These are phyloP conservation scores for Cladobotryum protrusum DNA, from an alignment of 2,329 filamentous ascomycete genomes.

Conservation along the genomic window DNA sequence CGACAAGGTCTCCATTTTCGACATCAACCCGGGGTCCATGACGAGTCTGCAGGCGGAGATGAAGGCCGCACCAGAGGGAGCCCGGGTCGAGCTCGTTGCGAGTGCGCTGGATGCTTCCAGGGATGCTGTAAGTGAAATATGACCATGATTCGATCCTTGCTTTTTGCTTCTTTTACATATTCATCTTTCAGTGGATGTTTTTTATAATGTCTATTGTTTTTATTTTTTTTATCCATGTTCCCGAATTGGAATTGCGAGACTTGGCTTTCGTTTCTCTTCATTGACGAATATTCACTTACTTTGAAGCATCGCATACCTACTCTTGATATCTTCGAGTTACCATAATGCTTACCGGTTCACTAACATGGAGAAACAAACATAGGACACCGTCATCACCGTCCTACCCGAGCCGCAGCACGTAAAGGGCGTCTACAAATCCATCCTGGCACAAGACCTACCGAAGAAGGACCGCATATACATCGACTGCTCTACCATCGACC, in stretches of 20 bases:
- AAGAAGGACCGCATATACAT: conserved; percentile 72
- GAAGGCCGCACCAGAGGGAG: conserved; percentile 38
- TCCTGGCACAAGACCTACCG: conserved; percentile 53
- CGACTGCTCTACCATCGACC: conserved; percentile 95
- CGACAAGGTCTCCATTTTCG: conserved; percentile 49
- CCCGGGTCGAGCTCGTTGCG: conserved; percentile 37
- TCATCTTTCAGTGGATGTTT: conserved; percentile 20
- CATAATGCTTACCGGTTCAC: conserved; percentile 33
- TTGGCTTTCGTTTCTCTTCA: conserved; percentile 33
- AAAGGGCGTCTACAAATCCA: conserved; percentile 70
- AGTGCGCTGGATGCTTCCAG: conserved; percentile 43
- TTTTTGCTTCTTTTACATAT: not conserved
- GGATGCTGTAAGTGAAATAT: conserved; percentile 41
- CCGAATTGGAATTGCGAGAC: conserved; percentile 56
- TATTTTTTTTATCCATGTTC: too few relatives aligned
- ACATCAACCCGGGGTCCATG: conserved; percentile 48
- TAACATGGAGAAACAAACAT: conserved; percentile 14
- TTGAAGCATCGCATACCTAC: not conserved
- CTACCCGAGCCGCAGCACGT: conserved; percentile 88
- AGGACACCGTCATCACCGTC: conserved; percentile 85
- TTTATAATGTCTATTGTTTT: conserved; percentile 58
- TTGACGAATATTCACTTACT: conserved; percentile 29
- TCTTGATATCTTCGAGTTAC: not conserved
- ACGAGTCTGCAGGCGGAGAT: conserved; percentile 43
- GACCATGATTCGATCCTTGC: not conserved